phyloP scores from a whole-genome alignment of 2,329 filamentous ascomycete species.

The Aspergillus felis region DNA sequence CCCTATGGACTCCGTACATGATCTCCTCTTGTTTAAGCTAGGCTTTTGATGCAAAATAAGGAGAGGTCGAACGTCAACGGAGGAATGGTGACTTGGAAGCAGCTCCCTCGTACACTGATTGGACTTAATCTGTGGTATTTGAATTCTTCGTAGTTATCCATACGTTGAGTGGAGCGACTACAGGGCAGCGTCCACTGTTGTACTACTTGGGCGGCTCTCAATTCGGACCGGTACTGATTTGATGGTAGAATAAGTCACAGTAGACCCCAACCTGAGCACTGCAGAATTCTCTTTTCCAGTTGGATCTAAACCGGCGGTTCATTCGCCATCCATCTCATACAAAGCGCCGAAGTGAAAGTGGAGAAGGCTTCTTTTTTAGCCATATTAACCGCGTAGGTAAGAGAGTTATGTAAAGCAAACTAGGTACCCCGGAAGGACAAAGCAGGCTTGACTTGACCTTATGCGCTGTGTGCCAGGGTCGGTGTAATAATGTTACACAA shows the following conservation, averaged over 20 bases:
- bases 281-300: background rate
- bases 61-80: background rate
- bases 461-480: background rate
- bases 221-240: background rate
- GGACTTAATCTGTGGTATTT: background rate
- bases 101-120: background rate
- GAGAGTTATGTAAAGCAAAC: background rate
- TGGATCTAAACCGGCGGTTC: background rate
- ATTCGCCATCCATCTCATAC: background rate
- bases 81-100: background rate
- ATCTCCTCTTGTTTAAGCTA: background rate
- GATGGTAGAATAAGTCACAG: background rate
- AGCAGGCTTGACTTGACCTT: background rate
- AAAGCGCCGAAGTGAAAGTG: background rate
- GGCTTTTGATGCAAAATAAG: background rate
- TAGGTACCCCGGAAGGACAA: too few species aligned
- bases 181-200: background rate
- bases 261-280: too few species aligned
- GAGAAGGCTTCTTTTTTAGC: background rate
- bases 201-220: background rate
- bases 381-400: background rate
- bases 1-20: background rate
- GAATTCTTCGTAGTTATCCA: background rate
- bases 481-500: background rate
- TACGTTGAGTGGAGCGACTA: background rate